phyloP scores from a whole-genome alignment of 2,329 filamentous ascomycete species.

The Colletotrichum godetiae region DNA sequence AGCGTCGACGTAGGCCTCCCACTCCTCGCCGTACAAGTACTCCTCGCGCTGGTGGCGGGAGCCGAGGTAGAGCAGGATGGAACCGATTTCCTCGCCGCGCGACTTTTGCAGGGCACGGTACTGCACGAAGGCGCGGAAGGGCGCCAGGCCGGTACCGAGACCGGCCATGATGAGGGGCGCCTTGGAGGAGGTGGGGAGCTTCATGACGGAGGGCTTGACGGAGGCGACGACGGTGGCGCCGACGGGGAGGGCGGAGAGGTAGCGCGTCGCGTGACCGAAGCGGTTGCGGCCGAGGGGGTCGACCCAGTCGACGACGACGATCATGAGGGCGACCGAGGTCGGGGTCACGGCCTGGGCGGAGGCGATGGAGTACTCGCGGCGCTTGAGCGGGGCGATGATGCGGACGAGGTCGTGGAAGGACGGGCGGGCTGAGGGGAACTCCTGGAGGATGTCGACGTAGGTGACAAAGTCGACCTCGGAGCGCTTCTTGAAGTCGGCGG shows the following conservation, averaged over 20 bases:
- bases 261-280: conserved; percentile 92
- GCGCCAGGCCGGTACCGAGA: conserved; percentile 95
- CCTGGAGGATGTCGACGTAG: conserved; percentile 88
- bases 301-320: conserved; percentile 97
- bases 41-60: conserved; percentile 98
- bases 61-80: conserved; percentile 95
- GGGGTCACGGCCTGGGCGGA: conserved; percentile 96
- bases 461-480: conserved; percentile 92
- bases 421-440: conserved; percentile 91
- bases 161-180: conserved; percentile 99
- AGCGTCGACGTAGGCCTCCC: conserved; percentile 96
- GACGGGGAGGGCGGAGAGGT: conserved; percentile 80
- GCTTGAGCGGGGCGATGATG: conserved; percentile 92
- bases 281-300: conserved; percentile 88
- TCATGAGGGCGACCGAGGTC: conserved; percentile 90
- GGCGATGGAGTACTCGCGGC: conserved; percentile 98
- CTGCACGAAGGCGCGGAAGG: conserved; percentile 99
- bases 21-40: conserved; percentile 98
- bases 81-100: conserved; percentile 94
- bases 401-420: conserved; percentile 88
- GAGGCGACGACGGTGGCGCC: conserved; percentile 88
- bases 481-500: conserved; percentile 90
- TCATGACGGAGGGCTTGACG: conserved; percentile 99
- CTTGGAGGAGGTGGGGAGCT: conserved; percentile 87
- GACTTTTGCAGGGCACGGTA: conserved; percentile 98